These are phyloP conservation scores for Agastache rugosa DNA, from an alignment of 257 asterid genomes.

Conservation along the genomic window DNA sequence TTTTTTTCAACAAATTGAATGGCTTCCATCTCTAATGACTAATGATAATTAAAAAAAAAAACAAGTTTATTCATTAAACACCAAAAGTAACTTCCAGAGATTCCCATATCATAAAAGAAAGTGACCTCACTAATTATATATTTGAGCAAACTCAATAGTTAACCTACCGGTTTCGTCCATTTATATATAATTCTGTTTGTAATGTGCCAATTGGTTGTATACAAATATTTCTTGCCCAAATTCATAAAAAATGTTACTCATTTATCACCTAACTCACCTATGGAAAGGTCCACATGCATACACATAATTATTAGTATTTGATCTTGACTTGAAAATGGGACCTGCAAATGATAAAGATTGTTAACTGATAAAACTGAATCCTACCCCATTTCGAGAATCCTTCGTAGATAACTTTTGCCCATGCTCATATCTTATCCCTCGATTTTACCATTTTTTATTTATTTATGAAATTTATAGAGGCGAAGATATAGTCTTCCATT, in stretches of 20 bases:
- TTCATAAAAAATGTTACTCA: neutral
- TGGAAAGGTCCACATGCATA: conserved; percentile 1
- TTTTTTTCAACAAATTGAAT: too few species aligned
- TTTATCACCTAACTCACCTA: conserved; percentile 22
- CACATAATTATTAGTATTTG: neutral
- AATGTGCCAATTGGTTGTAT: conserved; percentile 9
- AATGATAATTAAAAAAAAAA: too few species aligned
- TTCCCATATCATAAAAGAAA: neutral
- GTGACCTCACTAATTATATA: too few species aligned
- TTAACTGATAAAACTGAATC: conserved; percentile 47
- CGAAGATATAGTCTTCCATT: neutral
- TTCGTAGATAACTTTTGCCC: conserved; percentile 23
- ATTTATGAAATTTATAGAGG: neutral
- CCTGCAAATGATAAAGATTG: conserved; percentile 41
- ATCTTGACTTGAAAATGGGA: conserved; percentile 21
- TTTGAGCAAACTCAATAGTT: conserved; percentile 12
- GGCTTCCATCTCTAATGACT: too few species aligned
- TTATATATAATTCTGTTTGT: conserved; percentile 8
- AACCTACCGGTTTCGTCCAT: conserved; percentile 12
- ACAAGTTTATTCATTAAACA: too few species aligned
- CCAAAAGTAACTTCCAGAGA: too few species aligned
- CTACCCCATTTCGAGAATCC: conserved; percentile 15
- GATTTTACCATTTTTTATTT: neutral
- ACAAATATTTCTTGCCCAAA: conserved; percentile 8
- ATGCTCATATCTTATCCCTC: conserved; percentile 29